A percentile compares a stretch with the other conserved stretches of the same genome.
Evolutionary conservation across 2,329 filamentous ascomycete species (phyloP).

Genomic region (Xylariaceae sp.): DNA sequence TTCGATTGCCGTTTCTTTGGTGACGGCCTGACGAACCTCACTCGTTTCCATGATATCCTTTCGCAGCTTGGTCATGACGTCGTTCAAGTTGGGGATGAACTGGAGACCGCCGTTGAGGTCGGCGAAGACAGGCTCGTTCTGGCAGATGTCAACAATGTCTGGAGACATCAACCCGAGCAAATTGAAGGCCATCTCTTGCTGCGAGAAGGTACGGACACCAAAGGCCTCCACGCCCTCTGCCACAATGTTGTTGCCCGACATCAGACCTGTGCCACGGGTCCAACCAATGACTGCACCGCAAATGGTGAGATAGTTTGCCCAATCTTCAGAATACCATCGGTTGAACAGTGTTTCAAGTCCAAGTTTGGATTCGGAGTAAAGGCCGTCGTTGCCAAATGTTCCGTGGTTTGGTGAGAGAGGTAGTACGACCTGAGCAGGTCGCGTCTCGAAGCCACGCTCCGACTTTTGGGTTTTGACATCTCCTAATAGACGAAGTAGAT

Average conservation of each 20-base stretch:
- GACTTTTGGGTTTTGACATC: conserved; percentile 88
- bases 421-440: conserved; percentile 92
- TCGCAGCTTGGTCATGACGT: conserved; percentile 86
- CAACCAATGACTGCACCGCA: conserved; percentile 98
- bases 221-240: conserved; percentile 95
- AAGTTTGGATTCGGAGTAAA: conserved; percentile 98
- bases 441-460: conserved; percentile 83
- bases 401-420: conserved; percentile 97
- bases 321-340: conserved; percentile 95
- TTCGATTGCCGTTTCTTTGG: conserved; percentile 92
- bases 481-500: conserved; percentile 86
- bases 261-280: conserved; percentile 97
- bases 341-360: conserved; percentile 97
- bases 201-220: conserved; percentile 95
- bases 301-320: conserved; percentile 96
- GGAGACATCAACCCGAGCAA: conserved; percentile 93
- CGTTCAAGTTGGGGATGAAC: conserved; percentile 94
- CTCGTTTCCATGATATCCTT: conserved; percentile 94
- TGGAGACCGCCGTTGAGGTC: conserved; percentile 97
- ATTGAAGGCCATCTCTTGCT: conserved; percentile 99
- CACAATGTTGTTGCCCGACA: conserved; percentile 97
- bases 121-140: conserved; percentile 91
- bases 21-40: conserved; percentile 87
- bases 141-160: conserved; percentile 89
- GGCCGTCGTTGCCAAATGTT: conserved; percentile 94